Evolutionary conservation across 345 rosid genomes (phyloP).

Genomic region (Brassica rapa): DNA sequence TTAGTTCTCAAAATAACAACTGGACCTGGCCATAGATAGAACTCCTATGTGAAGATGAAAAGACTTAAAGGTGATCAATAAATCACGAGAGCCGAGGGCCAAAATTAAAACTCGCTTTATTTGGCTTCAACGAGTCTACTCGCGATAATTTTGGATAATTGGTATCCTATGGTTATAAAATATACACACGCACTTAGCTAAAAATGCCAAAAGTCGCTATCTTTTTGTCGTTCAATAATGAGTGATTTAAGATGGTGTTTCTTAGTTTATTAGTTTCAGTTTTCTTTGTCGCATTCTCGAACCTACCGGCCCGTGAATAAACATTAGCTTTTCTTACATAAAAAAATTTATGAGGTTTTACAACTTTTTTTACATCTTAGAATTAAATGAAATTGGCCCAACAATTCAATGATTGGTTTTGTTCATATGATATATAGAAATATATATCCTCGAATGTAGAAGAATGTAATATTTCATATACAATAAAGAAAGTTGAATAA

Average conservation of each 20-base stretch:
- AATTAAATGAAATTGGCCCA: conserved; percentile 6
- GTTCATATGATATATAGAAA: neutral
- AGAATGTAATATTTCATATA: neutral
- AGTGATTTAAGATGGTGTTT: neutral
- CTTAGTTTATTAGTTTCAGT: neutral
- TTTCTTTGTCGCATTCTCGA: neutral
- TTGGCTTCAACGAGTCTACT: neutral
- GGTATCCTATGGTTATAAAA: neutral
- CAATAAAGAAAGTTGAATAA: neutral
- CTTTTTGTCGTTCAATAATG: neutral
- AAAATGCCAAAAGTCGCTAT: neutral
- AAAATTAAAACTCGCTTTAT: neutral
- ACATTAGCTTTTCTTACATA: neutral
- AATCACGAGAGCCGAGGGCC: neutral
- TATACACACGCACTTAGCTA: neutral
- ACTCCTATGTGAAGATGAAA: neutral
- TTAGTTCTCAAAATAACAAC: neutral
- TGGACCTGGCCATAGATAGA: neutral
- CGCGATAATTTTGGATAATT: no score
- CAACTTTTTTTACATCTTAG: neutral
- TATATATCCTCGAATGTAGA: neutral
- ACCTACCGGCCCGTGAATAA: conserved; percentile 2
- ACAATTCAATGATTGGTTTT: conserved; percentile 16
- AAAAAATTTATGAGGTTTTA: neutral
- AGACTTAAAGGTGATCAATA: neutral